phyloP scores from a whole-genome alignment of 495 filamentous ascomycete genomes.

The Hypoxylon intermedium region DNA sequence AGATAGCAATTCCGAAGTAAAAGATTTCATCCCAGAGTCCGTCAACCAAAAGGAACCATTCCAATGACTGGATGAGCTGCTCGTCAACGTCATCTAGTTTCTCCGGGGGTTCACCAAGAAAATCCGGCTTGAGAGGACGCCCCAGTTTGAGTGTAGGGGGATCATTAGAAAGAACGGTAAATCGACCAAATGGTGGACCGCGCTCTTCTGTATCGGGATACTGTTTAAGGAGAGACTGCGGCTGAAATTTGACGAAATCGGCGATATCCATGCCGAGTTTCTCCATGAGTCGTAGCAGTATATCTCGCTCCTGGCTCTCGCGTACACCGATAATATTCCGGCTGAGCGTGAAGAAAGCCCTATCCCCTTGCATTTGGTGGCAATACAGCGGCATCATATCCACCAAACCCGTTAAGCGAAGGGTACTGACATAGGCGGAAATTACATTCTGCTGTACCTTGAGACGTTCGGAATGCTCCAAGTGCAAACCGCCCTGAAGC shows the following conservation, averaged over 20 bases:
- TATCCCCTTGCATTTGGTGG: constrained; percentile 66
- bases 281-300: constrained; percentile 69
- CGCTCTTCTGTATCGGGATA: constrained; percentile 23
- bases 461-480: constrained; percentile 43
- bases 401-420: constrained; percentile 71
- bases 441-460: constrained; percentile 68
- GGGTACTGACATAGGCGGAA: constrained; percentile 79
- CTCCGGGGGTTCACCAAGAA: constrained; percentile 68
- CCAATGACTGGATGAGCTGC: constrained; percentile 75
- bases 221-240: constrained; percentile 60
- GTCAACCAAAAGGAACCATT: constrained; percentile 81
- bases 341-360: constrained; percentile 59
- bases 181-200: constrained; percentile 46
- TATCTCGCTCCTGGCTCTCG: constrained; percentile 51
- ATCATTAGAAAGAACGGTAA: constrained; percentile 58
- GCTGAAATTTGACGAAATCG: constrained; percentile 61
- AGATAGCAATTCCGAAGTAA: constrained; percentile 67
- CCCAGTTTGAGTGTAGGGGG: constrained; percentile 55
- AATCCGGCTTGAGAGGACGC: constrained; percentile 63
- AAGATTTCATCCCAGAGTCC: constrained; percentile 76
- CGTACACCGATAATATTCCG: constrained; percentile 64
- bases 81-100: constrained; percentile 64
- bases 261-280: constrained; percentile 59
- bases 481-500: constrained; percentile 51
- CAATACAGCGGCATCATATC: constrained; percentile 87